A percentile compares a stretch with the other conserved stretches of the same genome.
These are phyloP conservation scores for Fusarium irregulare DNA, from an alignment of 2,329 filamentous ascomycete genomes.

Conservation along the genomic window DNA sequence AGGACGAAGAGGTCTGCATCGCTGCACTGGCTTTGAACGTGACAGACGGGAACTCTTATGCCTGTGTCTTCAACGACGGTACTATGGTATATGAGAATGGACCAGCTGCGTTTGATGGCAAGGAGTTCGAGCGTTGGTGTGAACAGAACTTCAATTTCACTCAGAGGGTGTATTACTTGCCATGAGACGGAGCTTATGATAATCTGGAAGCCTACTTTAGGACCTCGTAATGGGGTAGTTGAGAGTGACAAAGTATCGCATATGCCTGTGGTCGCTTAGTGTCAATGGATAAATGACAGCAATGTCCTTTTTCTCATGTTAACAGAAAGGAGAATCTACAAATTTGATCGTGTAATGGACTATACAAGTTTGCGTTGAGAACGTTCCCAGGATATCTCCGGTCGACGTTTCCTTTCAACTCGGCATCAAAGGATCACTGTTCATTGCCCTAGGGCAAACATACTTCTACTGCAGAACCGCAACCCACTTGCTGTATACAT, in stretches of 20 bases:
- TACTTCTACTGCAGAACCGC: constrained; percentile 36
- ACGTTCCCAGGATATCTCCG: constrained; percentile 32
- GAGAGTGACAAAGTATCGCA: constrained; percentile 16
- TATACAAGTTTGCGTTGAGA: constrained; percentile 25
- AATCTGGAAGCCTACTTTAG: no score
- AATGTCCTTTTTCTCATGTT: constrained; percentile 28
- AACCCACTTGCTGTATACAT: constrained; percentile 30
- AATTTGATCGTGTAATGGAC: constrained; percentile 20
- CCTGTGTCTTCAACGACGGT: constrained; percentile 32
- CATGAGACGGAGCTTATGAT: not conserved
- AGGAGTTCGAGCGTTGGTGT: constrained; percentile 36
- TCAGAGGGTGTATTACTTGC: not conserved
- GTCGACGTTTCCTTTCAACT: constrained; percentile 19
- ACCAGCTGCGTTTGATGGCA: constrained; percentile 11
- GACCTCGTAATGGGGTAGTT: constrained; percentile 22
- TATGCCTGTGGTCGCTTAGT: not conserved
- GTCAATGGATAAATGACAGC: no score
- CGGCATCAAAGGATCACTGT: constrained; percentile 40
- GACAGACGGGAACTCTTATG: constrained; percentile 20
- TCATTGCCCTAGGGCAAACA: constrained; percentile 26
- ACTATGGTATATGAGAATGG: constrained; percentile 12
- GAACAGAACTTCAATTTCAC: constrained; percentile 22
- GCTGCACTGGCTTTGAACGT: constrained; percentile 35
- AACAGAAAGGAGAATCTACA: constrained; percentile 37
- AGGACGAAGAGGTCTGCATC: constrained; percentile 14